Percentiles rank a stretch among this genome's conserved stretches.
Conservation (phyloP, 768 basidiomycete species). For the Boletales sp. region DNA sequence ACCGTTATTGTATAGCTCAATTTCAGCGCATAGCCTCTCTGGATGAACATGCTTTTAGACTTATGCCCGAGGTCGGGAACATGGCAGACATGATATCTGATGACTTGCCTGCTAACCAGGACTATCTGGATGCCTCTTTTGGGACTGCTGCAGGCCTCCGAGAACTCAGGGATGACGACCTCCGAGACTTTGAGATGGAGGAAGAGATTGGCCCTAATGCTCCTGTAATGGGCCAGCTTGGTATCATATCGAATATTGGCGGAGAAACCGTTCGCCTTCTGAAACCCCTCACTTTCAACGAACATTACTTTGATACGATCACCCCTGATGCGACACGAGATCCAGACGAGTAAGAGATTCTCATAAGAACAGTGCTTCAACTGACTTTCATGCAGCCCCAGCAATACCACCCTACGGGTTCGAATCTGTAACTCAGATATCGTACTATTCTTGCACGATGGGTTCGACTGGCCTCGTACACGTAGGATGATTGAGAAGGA, state of each 20-base stretch:
- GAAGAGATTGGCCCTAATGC: conserved; percentile 15
- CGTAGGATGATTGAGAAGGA: conserved; percentile 85
- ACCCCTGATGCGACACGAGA: conserved; percentile 51
- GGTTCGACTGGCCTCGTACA: conserved; percentile 91
- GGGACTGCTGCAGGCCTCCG: conserved; percentile 73
- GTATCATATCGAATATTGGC: conserved; percentile 58
- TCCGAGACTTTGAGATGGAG: conserved; percentile 57
- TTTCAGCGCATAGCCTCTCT: conserved; percentile 51
- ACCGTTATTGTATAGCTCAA: conserved; percentile 1
- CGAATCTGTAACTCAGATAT: conserved; percentile 60
- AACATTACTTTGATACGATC: conserved; percentile 70
- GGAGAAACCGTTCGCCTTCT: conserved; percentile 87
- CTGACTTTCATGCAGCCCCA: conserved; percentile 31
- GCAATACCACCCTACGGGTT: conserved; percentile 49
- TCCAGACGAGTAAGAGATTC: conserved; percentile 41
- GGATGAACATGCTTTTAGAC: conserved; percentile 79
- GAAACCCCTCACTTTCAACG: conserved; percentile 58
- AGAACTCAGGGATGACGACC: conserved; percentile 68
- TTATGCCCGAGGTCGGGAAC: conserved; percentile 69
- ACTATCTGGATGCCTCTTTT: conserved; percentile 84
- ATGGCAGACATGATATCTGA: conserved; percentile 88
- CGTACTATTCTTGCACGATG: conserved; percentile 78
- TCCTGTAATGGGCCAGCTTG: conserved; percentile 29
- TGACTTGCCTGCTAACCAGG: conserved; percentile 84
- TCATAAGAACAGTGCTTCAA: background rate